Evolutionary conservation across 108 stramenopile species (phyloP).

Genomic region (Aureococcus anophagefferens): DNA sequence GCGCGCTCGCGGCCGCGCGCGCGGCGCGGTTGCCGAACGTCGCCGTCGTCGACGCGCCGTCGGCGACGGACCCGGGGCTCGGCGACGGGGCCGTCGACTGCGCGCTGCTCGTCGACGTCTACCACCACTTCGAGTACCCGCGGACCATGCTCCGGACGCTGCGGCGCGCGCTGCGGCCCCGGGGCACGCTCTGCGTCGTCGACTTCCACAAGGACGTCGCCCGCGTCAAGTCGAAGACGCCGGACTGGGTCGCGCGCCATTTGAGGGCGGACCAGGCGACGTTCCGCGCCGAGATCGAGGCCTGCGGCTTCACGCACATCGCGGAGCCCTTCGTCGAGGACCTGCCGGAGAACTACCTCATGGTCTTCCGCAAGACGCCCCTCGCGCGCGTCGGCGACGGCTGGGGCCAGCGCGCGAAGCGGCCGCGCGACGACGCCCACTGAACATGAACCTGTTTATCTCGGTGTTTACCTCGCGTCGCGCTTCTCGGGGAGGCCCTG

Average conservation of each 20-base stretch:
- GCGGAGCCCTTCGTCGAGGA: constrained; percentile 5
- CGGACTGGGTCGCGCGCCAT: constrained; percentile 6
- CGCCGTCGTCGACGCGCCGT: background rate
- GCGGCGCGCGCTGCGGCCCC: constrained; percentile 3
- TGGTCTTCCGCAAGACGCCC: background rate
- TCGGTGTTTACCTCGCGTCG: too few relatives aligned
- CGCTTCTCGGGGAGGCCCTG: too few relatives aligned
- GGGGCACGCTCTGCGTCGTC: constrained; percentile 6
- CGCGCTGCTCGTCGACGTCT: constrained; percentile 12
- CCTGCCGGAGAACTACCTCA: constrained; percentile 13
- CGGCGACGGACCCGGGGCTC: background rate
- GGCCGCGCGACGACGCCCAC: too few relatives aligned
- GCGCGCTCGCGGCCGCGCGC: background rate
- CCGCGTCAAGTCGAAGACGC: background rate
- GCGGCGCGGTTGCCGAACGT: background rate
- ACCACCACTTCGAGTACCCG: constrained; percentile 18
- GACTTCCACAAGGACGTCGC: constrained; percentile 14
- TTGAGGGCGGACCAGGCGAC: constrained; percentile 11
- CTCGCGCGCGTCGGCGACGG: too few relatives aligned
- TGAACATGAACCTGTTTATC: too few relatives aligned
- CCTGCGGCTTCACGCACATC: constrained; percentile 2
- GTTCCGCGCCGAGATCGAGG: constrained; percentile 10
- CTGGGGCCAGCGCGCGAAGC: too few relatives aligned
- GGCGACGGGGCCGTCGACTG: background rate
- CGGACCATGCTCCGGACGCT: background rate